Evolutionary conservation across 805 yeast genomes (phyloP), one percentile per base, ranked within the genome.

Genomic region (Myxozyma neotropica): DNA sequence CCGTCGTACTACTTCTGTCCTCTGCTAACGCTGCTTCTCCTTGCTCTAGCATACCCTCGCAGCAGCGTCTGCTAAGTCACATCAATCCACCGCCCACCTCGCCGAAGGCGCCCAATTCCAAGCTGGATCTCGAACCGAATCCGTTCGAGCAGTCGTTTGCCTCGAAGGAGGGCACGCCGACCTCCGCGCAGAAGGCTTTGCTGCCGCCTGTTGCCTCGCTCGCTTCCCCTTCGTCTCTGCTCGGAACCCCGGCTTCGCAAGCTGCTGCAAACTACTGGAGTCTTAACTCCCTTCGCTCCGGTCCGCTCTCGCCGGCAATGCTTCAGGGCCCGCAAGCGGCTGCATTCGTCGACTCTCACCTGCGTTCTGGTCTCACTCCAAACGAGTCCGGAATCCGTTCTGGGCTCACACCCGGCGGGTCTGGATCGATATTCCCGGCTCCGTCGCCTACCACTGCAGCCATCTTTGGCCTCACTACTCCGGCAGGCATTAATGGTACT

Each of bases 101-200:
- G 42, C 31, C 35, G 45, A 40, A 40, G 26, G 45, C 33, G 31
- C 26, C 5, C 3, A 12, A 12, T 31, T 17, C 36, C 43, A 67
- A 57, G 39, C 82, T 89, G 68, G 93, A 87, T 61, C 77, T 91
- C 59, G 99, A 94, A 73, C 96, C 94, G 8, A 93, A 93, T 69
- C 97, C 97, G 3, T 93, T 93, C 71, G 99, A 93, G 73, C 88
- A 87, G 73, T 88, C 96, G 52, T 93, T 93, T 76, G 97, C 94
- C n/a, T 75, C 84, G 1, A 84, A 83, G 46, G 58, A 57, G 44
- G 59, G 60, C 46, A 42, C 53, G 7, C 48, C 51, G 33, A 33
- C 57, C 51, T 33, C 59, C 48, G 48, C 53, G 50, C 48, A 58
- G 19, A 59, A 55, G 57, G 50, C 55, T 12, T 42, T 65, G 53